Conservation (phyloP, 768 basidiomycete genomes). For the Hygrocybe coccinea region DNA sequence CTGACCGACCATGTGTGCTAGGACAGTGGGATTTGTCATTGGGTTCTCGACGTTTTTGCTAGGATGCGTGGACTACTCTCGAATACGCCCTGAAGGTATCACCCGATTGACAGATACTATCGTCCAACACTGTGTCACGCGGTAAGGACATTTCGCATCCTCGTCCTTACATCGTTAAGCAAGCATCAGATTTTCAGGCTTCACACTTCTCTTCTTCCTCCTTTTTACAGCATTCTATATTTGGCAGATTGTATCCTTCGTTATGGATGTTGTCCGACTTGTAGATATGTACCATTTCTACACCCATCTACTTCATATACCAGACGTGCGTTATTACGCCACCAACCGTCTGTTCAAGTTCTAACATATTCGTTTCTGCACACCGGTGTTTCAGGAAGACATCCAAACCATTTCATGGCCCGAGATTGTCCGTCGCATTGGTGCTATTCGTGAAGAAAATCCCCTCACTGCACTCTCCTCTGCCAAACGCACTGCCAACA, state of each 20-base stretch:
- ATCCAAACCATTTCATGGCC: conserved; percentile 98
- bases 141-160: conserved; percentile 44
- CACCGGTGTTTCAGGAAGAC: conserved; percentile 59
- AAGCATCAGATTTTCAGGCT: conserved; percentile 66
- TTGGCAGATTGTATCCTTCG: conserved; percentile 83
- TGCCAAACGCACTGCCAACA: conserved; percentile 37
- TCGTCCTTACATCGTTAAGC: neutral
- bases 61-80: conserved; percentile 90
- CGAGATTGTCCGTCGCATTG: conserved; percentile 86
- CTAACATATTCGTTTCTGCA: conserved; percentile 7
- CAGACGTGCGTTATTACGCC: conserved; percentile 61
- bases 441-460: conserved; percentile 86
- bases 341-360: neutral
- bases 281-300: conserved; percentile 96
- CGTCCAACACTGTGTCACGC: conserved; percentile 76
- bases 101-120: conserved; percentile 76
- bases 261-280: conserved; percentile 67
- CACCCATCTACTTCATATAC: conserved; percentile 87
- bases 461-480: conserved; percentile 85
- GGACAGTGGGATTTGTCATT: conserved; percentile 97
- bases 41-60: conserved; percentile 95
- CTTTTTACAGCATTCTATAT: conserved; percentile 83
- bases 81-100: conserved; percentile 61
- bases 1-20: conserved; percentile 31
- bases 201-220: conserved; percentile 78